Evolutionary conservation across 2,329 filamentous ascomycete species (phyloP), one percentile per base, ranked within the genome.

Genomic region (Emergomyces orientalis): DNA sequence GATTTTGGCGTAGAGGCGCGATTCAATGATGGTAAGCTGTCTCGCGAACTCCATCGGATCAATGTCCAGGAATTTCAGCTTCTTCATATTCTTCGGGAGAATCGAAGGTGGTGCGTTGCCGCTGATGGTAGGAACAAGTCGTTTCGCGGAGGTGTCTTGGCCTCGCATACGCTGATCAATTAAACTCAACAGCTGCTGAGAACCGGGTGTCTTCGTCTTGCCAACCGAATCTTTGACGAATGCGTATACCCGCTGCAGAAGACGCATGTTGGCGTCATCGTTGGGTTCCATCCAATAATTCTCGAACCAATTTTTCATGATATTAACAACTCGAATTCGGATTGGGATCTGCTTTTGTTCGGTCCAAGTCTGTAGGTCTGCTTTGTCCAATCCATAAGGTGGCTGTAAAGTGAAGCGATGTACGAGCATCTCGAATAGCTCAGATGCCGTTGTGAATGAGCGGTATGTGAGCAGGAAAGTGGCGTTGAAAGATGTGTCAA

Each of bases 61-160:
- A 69, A 99, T 97, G 73, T 99, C 94, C 62, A 97, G 79, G 78
- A 99, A 97, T 76, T 97, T 99, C 69, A 99, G 84, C 77, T 97
- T 99, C 84, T 94, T 97, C 91, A 99, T 96, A 75, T 97, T 97
- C 82, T 96, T 97, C 1, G 94, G 94, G 74, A 97, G 86, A 72
- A 97, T 97, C 0, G 94, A 91, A 43, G 88, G 80, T 3, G 94
- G 93, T 0, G 90, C 89, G 66, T 90, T 88, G 69, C 88, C 87
- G 72, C 87, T 93, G 66, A 94, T 80, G 0, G 91, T 97, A 66
- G 94, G 86, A 22, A 99, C 87, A 73, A 99, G 84, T 41, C 90
- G 86, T 72, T 95, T 92, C 11, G 88, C 88, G 25, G 90, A 88
- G 19, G 88, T 88, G 67, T 97, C 94, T 72, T 95, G 91, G 63